Base-by-base conservation (phyloP, 805 yeast genomes). In the Limtongia smithiae region DNA sequence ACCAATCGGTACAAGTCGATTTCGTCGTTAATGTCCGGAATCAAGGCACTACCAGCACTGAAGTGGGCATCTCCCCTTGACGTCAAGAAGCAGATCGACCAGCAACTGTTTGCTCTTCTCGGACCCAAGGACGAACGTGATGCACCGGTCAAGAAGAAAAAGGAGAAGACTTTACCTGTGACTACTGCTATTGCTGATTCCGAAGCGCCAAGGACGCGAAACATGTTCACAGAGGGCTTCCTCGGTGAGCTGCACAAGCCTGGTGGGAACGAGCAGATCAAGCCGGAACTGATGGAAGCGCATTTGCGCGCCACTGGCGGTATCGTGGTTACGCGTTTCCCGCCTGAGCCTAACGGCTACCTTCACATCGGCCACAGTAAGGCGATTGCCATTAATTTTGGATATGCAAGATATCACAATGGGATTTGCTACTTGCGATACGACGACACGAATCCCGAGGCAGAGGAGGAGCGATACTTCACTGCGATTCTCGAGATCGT, bases 51-150 rank as follows among this genome's bases (percentile, higher is more conserved):
- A 38, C 82, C 88, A 3, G 79, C 72, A 17, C 75, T 93, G 68
- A 88, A 86, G 70, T 93, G 96, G 96, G 97, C 97, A 7, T 77
- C 84, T 41, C 95, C 97, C 32, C 78, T 82, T 44, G 72, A 79
- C 47, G 86, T 93, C 72, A 93, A 93, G 70, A 95, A 95, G 12
- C 75, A 80, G 21, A 83, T 93, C 59, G 98, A 93, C 65, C 80
- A 76, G 37, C 79, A 84, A 62, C 71, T 89, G n/a, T 67, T 85
- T 53, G 79, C 71, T 36, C 68, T 83, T 12, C 71, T 90, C 50
- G 98, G 98, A 33, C 97, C 97, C 46, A 91, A 91, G 68, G 98
- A 93, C 65, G 97, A 90, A 65, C 81, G 97, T 57, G 98, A 93
- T 67, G 73, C 81, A 20, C 74, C 81, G 44, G 84, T 84, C 70